Conservation (phyloP, 1,284 basidiomycete genomes). For the Heterobasidion irregulare region DNA sequence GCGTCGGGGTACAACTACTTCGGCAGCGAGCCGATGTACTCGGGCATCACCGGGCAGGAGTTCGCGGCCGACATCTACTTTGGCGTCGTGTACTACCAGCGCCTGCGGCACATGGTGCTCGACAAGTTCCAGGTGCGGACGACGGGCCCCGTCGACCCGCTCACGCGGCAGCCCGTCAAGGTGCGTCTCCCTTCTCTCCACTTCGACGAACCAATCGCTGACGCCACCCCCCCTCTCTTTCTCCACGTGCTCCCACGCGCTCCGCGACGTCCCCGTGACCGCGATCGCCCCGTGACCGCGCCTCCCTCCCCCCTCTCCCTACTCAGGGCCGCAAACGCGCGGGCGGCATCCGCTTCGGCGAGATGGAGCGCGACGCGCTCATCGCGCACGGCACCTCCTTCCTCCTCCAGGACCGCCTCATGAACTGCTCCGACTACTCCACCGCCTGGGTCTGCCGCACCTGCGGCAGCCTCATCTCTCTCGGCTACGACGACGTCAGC, state of each 20-base stretch:
- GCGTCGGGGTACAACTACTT: slow-evolving; percentile 98
- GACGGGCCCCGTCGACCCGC: slow-evolving; percentile 91
- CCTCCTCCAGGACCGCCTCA: slow-evolving; percentile 94
- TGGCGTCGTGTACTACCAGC: slow-evolving; percentile 97
- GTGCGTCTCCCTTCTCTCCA: slow-evolving; percentile 31
- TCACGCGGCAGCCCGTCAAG: slow-evolving; percentile 97
- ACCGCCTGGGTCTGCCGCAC: slow-evolving; percentile 97
- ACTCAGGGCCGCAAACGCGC: slow-evolving; percentile 91
- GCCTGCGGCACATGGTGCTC: slow-evolving; percentile 97
- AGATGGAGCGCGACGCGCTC: slow-evolving; percentile 99
- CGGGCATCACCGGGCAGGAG: slow-evolving; percentile 97
- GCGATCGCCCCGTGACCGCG: neutral
- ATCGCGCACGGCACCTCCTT: slow-evolving; percentile 98
- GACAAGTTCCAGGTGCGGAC: slow-evolving; percentile 99
- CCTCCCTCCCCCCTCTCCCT: neutral
- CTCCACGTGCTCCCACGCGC: neutral
- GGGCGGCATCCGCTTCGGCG: slow-evolving; percentile 98
- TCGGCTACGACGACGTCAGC: slow-evolving; percentile 86
- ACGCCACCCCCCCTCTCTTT: neutral
- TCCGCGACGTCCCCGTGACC: neutral
- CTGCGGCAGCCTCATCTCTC: slow-evolving; percentile 91
- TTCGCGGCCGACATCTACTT: slow-evolving; percentile 98
- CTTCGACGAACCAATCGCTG: neutral
- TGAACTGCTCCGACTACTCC: slow-evolving; percentile 99
- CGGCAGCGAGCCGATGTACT: slow-evolving; percentile 99